Conservation (phyloP, 495 filamentous ascomycete genomes). For the Podospora conica region DNA sequence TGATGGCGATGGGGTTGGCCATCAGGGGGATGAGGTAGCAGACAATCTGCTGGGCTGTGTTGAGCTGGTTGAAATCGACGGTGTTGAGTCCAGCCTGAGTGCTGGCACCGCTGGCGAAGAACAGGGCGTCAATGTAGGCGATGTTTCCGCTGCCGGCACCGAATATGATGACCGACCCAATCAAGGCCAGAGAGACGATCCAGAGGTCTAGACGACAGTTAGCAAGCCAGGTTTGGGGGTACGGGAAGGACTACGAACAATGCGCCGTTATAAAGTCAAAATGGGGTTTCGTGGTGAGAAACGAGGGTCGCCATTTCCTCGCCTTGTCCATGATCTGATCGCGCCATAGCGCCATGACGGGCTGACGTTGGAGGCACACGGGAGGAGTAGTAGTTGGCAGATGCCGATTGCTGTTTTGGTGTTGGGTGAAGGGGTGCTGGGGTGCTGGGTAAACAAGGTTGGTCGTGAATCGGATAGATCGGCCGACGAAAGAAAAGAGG, state of each 20-base stretch:
- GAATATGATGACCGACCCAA: constrained; percentile 73
- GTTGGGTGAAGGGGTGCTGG: background rate
- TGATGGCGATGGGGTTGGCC: constrained; percentile 85
- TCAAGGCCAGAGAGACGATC: constrained; percentile 60
- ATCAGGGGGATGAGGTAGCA: constrained; percentile 66
- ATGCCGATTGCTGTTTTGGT: too few species aligned
- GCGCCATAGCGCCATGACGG: constrained; percentile 14
- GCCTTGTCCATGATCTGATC: constrained; percentile 34
- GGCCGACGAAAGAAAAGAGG: background rate
- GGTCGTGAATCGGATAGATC: background rate
- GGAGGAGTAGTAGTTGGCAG: too few species aligned
- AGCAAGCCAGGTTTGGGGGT: constrained; percentile 6
- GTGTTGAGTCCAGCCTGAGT: constrained; percentile 76
- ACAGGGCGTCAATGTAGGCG: constrained; percentile 81
- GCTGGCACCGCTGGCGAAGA: constrained; percentile 70
- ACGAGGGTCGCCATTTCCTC: constrained; percentile 43
- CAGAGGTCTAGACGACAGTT: constrained; percentile 57
- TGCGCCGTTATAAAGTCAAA: constrained; percentile 85
- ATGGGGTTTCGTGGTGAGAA: constrained; percentile 49
- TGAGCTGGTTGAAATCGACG: constrained; percentile 53
- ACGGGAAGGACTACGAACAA: constrained; percentile 46
- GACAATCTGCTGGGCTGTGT: constrained; percentile 72
- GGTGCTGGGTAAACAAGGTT: background rate
- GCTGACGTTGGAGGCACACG: background rate
- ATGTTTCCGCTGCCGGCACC: constrained; percentile 48